Base-by-base conservation (phyloP, 768 basidiomycete genomes). In the Leccinellum luteum region DNA sequence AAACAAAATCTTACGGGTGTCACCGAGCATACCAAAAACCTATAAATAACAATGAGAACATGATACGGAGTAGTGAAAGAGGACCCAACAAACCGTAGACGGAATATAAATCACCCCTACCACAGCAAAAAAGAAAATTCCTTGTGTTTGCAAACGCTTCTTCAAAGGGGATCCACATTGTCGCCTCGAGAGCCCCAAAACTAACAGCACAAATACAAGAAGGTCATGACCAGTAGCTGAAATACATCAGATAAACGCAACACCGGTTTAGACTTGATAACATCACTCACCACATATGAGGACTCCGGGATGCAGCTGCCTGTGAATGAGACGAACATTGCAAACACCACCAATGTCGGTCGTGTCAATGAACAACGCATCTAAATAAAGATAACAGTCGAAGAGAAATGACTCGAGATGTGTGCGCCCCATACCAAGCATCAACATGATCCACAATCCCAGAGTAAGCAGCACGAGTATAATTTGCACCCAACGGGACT, bases 211-310 rank as follows among this genome's bases (percentile, higher is more conserved):
- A 6, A 68, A 38, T 8, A 72, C 48, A 0, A 66, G 23, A 7
- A 72, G 14, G 49, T 72, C 61, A 25, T 60, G 61, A 8, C 58
- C 31, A 38, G 44, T 57, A 17, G 64, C 69, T 70, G 48, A 2
- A 48, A 27, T n/a, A 21, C 21, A n/a, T 32, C 4, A 1, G 17
- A 48, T 63, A 14, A 59, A 25, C 45, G 51, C 9, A 6, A n/a
- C 2, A 8, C 21, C 13, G 8, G 15, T 6, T 31, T 21, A 15
- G n/a, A 28, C 1, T 19, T 2, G 3, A 43, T 30, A 0, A 7
- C 0, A 2, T 1, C 6, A 60, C 70, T 48, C 27, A 72, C 69
- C 60, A 55, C 60, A 71, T 48, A 57, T 25, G 35, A 59, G 27
- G 6, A 28, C 2, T 21, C 10, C 45, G 28, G 52, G 54, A 1